Conservation (phyloP, 2,329 filamentous ascomycete genomes). For the Biscogniauxia sp. region DNA sequence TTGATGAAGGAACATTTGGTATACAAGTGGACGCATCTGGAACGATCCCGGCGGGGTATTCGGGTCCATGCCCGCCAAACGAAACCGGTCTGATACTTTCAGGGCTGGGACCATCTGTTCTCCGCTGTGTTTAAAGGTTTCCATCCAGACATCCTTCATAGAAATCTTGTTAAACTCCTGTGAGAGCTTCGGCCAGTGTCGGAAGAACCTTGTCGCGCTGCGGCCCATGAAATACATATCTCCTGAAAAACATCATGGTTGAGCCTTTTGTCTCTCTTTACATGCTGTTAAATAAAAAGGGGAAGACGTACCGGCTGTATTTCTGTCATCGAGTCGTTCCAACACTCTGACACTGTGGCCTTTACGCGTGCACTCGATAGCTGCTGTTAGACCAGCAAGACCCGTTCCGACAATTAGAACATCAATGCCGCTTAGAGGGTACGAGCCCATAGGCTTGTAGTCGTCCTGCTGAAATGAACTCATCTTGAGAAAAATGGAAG, state of each 20-base stretch:
- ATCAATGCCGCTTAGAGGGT: slow-evolving; percentile 44
- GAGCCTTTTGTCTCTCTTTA: background rate
- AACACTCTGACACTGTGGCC: slow-evolving; percentile 52
- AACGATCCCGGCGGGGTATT: slow-evolving; percentile 52
- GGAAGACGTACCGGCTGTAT: slow-evolving; percentile 45
- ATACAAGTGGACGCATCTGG: slow-evolving; percentile 55
- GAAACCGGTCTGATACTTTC: slow-evolving; percentile 49
- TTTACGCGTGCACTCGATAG: slow-evolving; percentile 59
- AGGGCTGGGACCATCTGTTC: slow-evolving; percentile 46
- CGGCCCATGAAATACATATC: slow-evolving; percentile 62
- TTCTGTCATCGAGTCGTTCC: slow-evolving; percentile 47
- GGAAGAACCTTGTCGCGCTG: slow-evolving; percentile 53
- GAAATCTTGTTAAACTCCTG: slow-evolving; percentile 50
- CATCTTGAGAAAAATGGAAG: slow-evolving; percentile 16
- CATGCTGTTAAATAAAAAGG: background rate
- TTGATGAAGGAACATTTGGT: slow-evolving; percentile 52
- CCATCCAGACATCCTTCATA: slow-evolving; percentile 53
- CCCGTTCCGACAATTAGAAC: slow-evolving; percentile 55
- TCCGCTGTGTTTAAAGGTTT: slow-evolving; percentile 53
- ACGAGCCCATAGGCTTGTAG: slow-evolving; percentile 50
- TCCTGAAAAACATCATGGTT: slow-evolving; percentile 33
- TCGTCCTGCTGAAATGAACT: slow-evolving; percentile 32
- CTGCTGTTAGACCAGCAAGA: slow-evolving; percentile 59
- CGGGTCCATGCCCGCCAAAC: slow-evolving; percentile 34
- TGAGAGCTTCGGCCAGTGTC: slow-evolving; percentile 53